Evolutionary conservation across 805 yeast genomes (phyloP).

Genomic region (Barnettozyma californica): DNA sequence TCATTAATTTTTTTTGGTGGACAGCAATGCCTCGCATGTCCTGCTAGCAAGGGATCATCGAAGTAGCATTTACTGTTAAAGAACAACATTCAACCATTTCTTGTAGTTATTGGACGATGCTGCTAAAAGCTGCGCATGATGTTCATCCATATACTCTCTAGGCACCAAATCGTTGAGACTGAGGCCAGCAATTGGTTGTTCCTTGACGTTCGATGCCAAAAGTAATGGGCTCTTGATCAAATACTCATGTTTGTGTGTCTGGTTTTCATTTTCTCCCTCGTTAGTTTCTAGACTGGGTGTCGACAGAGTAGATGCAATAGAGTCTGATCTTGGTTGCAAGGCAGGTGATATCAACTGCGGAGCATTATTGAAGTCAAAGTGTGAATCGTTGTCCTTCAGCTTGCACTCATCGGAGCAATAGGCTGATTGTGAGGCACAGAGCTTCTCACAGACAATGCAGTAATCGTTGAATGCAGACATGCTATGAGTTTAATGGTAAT

Average conservation of each 20-base stretch:
- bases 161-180: conserved; percentile 20
- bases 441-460: conserved; percentile 54
- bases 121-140: conserved; percentile 20
- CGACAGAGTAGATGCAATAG: conserved; percentile 14
- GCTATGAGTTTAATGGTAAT: not conserved
- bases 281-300: conserved; percentile 6
- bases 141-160: conserved; percentile 14
- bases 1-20: not conserved
- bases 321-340: conserved; percentile 25
- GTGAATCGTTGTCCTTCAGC: conserved; percentile 24
- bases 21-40: not conserved
- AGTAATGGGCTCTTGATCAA: conserved; percentile 26
- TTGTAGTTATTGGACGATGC: conserved; percentile 27
- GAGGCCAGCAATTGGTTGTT: conserved; percentile 22
- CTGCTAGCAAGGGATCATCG: not conserved
- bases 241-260: conserved; percentile 19
- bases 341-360: conserved; percentile 28
- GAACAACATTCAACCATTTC: conserved; percentile 26
- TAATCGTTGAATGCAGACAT: conserved; percentile 44
- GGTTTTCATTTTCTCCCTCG: conserved; percentile 13
- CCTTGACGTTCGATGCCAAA: conserved; percentile 21
- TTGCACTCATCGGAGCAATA: conserved; percentile 45
- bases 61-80: not conserved
- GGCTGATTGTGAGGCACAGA: conserved; percentile 36
- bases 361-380: conserved; percentile 22